Conservation (phyloP, 2,329 filamentous ascomycete species). For the Fusarium sp. region DNA sequence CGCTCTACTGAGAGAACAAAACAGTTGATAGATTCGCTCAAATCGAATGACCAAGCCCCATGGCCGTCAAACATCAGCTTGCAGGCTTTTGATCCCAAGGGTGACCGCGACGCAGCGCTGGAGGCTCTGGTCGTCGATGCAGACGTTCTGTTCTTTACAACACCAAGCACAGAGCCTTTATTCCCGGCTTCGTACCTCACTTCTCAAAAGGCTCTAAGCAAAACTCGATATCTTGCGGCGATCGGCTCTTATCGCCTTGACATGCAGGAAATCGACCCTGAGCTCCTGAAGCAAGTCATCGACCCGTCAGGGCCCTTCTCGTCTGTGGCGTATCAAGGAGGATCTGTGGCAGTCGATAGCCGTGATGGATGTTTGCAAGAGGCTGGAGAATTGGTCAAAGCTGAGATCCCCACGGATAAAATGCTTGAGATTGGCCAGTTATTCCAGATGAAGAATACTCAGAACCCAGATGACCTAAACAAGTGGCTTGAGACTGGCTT, state of each 20-base stretch:
- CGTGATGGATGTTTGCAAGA: constrained; percentile 49
- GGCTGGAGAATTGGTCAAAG: constrained; percentile 50
- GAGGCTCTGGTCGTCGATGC: constrained; percentile 38
- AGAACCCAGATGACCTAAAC: constrained; percentile 51
- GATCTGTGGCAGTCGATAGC: constrained; percentile 45
- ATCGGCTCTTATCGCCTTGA: constrained; percentile 51
- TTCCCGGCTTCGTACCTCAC: constrained; percentile 45
- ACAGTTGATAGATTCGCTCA: constrained; percentile 38
- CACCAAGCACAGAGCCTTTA: constrained; percentile 47
- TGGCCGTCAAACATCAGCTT: constrained; percentile 37
- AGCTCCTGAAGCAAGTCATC: constrained; percentile 42
- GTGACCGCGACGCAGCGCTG: constrained; percentile 23
- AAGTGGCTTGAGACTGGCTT: constrained; percentile 74
- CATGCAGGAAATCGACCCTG: constrained; percentile 52
- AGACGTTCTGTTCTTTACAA: constrained; percentile 51
- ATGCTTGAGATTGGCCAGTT: constrained; percentile 65
- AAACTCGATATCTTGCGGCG: constrained; percentile 47
- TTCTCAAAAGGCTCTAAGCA: constrained; percentile 37
- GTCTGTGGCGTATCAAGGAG: constrained; percentile 1
- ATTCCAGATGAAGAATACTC: constrained; percentile 49
- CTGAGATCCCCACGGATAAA: constrained; percentile 35
- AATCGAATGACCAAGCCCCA: constrained; percentile 5
- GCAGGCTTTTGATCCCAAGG: constrained; percentile 17
- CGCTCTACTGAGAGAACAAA: constrained; percentile 44
- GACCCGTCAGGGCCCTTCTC: constrained; percentile 25